phyloP scores from a whole-genome alignment of 148 eudicot species.

The Nepenthes mirabilis region DNA sequence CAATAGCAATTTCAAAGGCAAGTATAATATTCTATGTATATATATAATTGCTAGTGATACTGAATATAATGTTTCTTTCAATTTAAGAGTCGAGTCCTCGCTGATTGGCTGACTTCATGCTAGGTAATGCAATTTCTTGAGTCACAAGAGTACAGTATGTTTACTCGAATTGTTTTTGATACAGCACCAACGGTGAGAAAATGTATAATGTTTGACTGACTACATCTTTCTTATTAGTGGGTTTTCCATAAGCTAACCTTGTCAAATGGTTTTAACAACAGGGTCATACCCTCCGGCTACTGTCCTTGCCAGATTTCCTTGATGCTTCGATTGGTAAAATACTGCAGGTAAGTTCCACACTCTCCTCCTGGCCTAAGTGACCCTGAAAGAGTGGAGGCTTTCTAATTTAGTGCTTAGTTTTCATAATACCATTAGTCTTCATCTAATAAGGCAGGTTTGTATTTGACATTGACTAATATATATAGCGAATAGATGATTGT shows the following conservation, averaged over 20 bases:
- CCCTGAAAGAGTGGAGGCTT: background rate
- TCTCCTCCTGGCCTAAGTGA: background rate
- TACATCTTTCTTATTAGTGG: background rate
- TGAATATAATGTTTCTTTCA: background rate
- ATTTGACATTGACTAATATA: too few species aligned
- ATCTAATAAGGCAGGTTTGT: too few species aligned
- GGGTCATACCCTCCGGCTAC: slow-evolving; percentile 90
- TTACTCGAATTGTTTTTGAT: slow-evolving; percentile 86
- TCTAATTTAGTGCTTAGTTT: too few species aligned
- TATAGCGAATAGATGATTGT: too few species aligned
- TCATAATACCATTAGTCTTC: too few species aligned
- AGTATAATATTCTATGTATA: too few species aligned
- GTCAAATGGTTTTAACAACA: slow-evolving; percentile 13
- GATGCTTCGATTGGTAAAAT: slow-evolving; percentile 96
- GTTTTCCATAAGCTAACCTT: slow-evolving; percentile 2
- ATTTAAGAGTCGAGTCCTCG: background rate
- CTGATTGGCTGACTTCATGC: slow-evolving; percentile 8
- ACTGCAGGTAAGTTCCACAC: slow-evolving; percentile 40
- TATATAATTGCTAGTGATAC: too few species aligned
- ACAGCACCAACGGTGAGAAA: slow-evolving; percentile 88
- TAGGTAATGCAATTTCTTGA: slow-evolving; percentile 98
- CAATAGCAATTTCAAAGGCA: slow-evolving; percentile 91
- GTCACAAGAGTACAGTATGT: slow-evolving; percentile 65
- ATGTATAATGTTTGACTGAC: background rate
- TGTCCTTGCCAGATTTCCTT: slow-evolving; percentile 91